Base-by-base conservation (phyloP, 176 grass and related monocot species). In the Tuctoria greenei region DNA sequence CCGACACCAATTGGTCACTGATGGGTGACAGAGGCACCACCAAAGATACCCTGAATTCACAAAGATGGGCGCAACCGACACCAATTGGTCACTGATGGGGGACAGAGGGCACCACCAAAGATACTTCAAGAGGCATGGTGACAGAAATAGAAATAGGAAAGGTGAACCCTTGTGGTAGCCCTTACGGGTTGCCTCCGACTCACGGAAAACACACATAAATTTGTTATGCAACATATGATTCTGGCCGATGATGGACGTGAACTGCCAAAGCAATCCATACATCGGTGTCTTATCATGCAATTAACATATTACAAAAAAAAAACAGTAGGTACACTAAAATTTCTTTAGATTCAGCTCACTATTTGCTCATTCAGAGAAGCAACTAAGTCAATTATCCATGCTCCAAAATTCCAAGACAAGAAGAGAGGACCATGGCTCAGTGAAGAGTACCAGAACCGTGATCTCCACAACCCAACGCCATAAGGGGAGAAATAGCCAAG, bases 391-490 rank as follows among this genome's bases (percentile, higher is more conserved):
- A 31, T 31, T 31, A 50, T 52, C 21, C 61, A 27, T 10, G 8
- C 23, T 63, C 69, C 64, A 31, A 1, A 31, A 47, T 16, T 4
- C 14, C 45, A 47, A 47, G 16, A 47, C 11, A 47, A 47, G 45
- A 47, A 47, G 45, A 47, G 3, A 16, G 45, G 16, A 16, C 45
- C 13, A 47, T 47, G 62, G 39, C 6, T 73, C 55, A 43, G n/a
- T 61, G 74, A 49, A 82, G 26, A 59, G 13, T 37, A 45, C 0
- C 50, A 28, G 13, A 18, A 73, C 42, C 5, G 42, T 4, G 28
- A 79, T 61, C 35, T 67, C 39, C 51, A 26, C n/a, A 28, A 60
- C 26, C 55, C 61, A 75, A 57, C 44, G 26, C 31, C 31, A 31
- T 1, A 31, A 31, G 31, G 31, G 34, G 18, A 58, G 55, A 31